A percentile compares a stretch with the other conserved stretches of the same genome.
These are phyloP conservation scores for Dipteronia sinensis DNA, from an alignment of 345 rosid genomes.

Conservation along the genomic window DNA sequence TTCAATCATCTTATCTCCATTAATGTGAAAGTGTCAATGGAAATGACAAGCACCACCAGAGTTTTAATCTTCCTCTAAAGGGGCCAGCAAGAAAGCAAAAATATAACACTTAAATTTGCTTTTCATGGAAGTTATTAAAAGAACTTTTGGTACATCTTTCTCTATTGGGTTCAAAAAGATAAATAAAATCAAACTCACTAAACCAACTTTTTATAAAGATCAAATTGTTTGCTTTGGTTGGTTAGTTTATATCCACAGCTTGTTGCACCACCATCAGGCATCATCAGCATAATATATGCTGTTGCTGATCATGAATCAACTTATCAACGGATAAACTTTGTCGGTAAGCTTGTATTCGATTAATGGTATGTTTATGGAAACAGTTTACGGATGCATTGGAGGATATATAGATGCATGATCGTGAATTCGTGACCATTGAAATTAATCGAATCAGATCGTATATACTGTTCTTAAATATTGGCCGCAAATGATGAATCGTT, in stretches of 20 bases:
- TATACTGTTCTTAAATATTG: no score
- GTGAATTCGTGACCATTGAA: no score
- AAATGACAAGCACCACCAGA: neutral
- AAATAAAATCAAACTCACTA: neutral
- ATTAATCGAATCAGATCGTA: no score
- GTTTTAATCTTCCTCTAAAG: neutral
- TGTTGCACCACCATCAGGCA: neutral
- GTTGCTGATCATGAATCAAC: neutral
- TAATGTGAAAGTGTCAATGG: neutral
- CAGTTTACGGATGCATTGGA: no score
- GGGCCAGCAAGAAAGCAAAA: neutral
- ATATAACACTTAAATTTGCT: neutral
- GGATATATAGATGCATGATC: no score
- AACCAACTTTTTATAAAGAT: constrained; percentile 7
- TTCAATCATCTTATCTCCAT: neutral
- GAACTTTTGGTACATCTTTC: neutral
- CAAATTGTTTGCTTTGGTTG: neutral
- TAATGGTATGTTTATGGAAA: no score
- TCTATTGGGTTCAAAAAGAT: neutral
- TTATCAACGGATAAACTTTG: neutral
- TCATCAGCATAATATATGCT: neutral
- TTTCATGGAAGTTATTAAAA: neutral
- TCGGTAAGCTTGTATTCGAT: neutral
- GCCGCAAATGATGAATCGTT: neutral
- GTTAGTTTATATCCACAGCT: neutral